These are phyloP conservation scores for Lepraria neglecta DNA, from an alignment of 495 filamentous ascomycete genomes.

Conservation along the genomic window DNA sequence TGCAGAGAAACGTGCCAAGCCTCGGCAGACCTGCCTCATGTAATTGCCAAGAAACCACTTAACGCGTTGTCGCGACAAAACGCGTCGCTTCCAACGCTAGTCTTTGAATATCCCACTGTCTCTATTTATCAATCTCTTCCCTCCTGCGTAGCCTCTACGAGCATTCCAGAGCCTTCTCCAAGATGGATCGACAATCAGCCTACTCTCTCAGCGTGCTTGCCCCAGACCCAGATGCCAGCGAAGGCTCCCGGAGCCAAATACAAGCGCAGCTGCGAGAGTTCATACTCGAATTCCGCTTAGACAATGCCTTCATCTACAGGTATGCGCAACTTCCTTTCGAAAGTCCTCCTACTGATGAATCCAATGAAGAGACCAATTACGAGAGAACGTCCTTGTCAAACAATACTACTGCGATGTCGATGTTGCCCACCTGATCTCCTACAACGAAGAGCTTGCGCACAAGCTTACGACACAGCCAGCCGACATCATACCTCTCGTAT, in stretches of 20 bases:
- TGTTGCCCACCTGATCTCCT: conserved; percentile 91
- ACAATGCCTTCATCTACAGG: conserved; percentile 96
- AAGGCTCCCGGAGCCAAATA: conserved; percentile 52
- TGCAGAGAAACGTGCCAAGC: too few species aligned
- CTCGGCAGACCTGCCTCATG: background rate
- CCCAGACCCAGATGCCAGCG: conserved; percentile 53
- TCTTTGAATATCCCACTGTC: background rate
- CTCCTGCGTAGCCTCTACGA: too few species aligned
- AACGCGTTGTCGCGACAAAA: conserved; percentile 9
- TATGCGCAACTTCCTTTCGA: conserved; percentile 31
- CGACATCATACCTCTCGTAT: conserved; percentile 86
- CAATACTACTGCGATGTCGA: conserved; percentile 97
- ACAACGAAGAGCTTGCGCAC: conserved; percentile 93
- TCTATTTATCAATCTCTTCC: background rate
- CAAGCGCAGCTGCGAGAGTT: conserved; percentile 63
- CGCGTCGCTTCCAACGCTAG: background rate
- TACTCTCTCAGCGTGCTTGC: conserved; percentile 77
- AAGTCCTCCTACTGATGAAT: background rate
- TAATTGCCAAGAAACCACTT: conserved; percentile 18
- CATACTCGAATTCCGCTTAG: conserved; percentile 88
- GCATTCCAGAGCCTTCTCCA: background rate
- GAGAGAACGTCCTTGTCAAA: conserved; percentile 91
- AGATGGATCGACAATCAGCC: conserved; percentile 86
- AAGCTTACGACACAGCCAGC: conserved; percentile 83
- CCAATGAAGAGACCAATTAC: conserved; percentile 73